Base-by-base conservation (phyloP, 2,329 filamentous ascomycete species). In the Cladosporium sp. region DNA sequence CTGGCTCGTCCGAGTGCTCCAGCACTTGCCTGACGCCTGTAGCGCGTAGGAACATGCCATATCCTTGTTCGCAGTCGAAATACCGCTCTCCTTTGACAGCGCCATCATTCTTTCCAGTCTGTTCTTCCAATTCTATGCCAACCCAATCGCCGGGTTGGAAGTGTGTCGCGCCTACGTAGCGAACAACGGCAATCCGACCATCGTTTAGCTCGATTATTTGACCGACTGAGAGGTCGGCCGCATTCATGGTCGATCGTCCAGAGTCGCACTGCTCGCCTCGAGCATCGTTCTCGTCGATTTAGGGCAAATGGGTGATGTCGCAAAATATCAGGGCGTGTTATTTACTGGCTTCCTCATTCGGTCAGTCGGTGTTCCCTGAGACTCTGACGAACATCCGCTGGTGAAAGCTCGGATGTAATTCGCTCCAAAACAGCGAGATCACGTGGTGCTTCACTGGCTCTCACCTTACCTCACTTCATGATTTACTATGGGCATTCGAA, bases 31-130 rank as follows among this genome's bases (percentile, higher is more conserved):
- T 78, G 43, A 93, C 75, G 51, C 84, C 84, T 48, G 79, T 72
- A 25, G 88, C 84, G 55, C 88, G 81, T 49, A 96, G 80, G 62
- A 98, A 97, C 82, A 98, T 93, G 76, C 88, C 81, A 79, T 84
- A 69, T 65, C 78, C 70, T 38, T 74, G 70, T 42, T 76, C 67
- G 59, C 92, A 97, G 43, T 91, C 82, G 61, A 95, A 97, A 67
- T 97, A 97, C 16, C 88, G 78, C 64, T 88, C 80, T 54, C 89
- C 91, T 67, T 92, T 82, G 40, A 97, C 88, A 49, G 86, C 85
- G 57, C 92, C 92, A 76, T 97, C 89, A 62, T 97, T 97, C 74
- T 97, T 97, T 27, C 93, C 92, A 16, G 79, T 81, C 47, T 84
- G 76, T 40, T 88, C 85, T 46, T 89, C 83, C 50, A 97, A 80